These are phyloP conservation scores for Basipetospora chlamydospora DNA, from an alignment of 2,329 filamentous ascomycete genomes.

Conservation along the genomic window DNA sequence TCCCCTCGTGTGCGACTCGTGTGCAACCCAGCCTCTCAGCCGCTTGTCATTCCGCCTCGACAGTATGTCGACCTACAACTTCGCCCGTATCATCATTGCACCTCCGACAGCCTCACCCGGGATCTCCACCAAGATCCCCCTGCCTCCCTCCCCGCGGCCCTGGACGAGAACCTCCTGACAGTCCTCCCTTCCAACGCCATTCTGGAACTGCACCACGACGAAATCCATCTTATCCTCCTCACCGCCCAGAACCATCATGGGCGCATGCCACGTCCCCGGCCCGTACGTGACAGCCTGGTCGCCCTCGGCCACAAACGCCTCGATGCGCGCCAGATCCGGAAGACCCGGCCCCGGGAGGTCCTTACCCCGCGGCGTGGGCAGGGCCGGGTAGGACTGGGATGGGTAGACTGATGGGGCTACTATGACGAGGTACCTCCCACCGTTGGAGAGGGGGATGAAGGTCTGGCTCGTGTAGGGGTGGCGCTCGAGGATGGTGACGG, in stretches of 20 bases:
- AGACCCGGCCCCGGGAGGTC: slow-evolving; percentile 44
- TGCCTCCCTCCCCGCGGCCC: slow-evolving; percentile 18
- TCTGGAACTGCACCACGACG: slow-evolving; percentile 78
- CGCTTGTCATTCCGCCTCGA: too few species aligned
- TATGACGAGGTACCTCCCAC: slow-evolving; percentile 61
- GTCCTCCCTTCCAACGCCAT: slow-evolving; percentile 69
- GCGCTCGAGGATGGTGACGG: slow-evolving; percentile 61
- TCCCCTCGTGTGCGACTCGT: too few species aligned
- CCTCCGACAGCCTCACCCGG: background rate
- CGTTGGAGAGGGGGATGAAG: slow-evolving; percentile 60
- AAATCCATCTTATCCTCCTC: slow-evolving; percentile 55
- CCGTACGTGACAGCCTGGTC: slow-evolving; percentile 84
- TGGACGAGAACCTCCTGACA: slow-evolving; percentile 59
- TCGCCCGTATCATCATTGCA: background rate
- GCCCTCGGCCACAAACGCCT: slow-evolving; percentile 65
- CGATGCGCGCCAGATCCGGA: slow-evolving; percentile 56
- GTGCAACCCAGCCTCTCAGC: too few species aligned
- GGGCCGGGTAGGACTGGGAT: slow-evolving; percentile 6
- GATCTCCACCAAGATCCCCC: background rate
- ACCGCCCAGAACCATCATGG: slow-evolving; percentile 74
- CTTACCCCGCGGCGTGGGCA: slow-evolving; percentile 14
- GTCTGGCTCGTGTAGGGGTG: slow-evolving; percentile 93
- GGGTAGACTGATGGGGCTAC: slow-evolving; percentile 64
- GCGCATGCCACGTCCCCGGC: slow-evolving; percentile 87
- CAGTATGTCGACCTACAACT: background rate